Conservation (phyloP, 306 rosid species). For the Medicago arabica region DNA sequence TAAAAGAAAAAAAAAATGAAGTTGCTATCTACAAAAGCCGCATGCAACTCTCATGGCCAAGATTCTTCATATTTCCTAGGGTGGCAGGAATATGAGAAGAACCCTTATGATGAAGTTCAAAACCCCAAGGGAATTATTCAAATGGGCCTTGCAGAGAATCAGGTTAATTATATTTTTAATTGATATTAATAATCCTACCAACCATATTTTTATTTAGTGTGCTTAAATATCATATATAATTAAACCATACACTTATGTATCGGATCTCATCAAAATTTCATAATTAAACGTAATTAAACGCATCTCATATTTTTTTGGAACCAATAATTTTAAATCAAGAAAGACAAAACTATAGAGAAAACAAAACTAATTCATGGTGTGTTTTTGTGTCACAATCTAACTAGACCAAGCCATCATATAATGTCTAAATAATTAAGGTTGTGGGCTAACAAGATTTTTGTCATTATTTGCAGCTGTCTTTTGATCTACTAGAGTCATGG, state of each 20-base stretch:
- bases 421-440: conserved; percentile 38
- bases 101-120: conserved; percentile 63
- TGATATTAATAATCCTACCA: not conserved
- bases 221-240: not conserved
- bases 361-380: conserved; percentile 11
- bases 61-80: conserved; percentile 97
- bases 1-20: conserved; percentile 57
- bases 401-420: conserved; percentile 28
- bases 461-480: conserved; percentile 67
- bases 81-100: conserved; percentile 90
- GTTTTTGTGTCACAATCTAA: conserved; percentile 32
- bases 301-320: not conserved
- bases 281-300: not conserved
- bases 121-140: conserved; percentile 93
- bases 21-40: conserved; percentile 72
- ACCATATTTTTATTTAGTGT: conserved; percentile 10
- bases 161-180: conserved; percentile 46
- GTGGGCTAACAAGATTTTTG: conserved; percentile 36
- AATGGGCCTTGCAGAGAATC: conserved; percentile 99
- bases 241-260: not conserved
- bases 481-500: conserved; percentile 86
- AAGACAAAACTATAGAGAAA: conserved; percentile 16
- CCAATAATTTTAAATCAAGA: not conserved
- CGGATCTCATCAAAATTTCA: not conserved
- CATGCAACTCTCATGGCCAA: conserved; percentile 94